Conservation (phyloP, 2,329 filamentous ascomycete genomes). For the Sphaerulina vaccinii region DNA sequence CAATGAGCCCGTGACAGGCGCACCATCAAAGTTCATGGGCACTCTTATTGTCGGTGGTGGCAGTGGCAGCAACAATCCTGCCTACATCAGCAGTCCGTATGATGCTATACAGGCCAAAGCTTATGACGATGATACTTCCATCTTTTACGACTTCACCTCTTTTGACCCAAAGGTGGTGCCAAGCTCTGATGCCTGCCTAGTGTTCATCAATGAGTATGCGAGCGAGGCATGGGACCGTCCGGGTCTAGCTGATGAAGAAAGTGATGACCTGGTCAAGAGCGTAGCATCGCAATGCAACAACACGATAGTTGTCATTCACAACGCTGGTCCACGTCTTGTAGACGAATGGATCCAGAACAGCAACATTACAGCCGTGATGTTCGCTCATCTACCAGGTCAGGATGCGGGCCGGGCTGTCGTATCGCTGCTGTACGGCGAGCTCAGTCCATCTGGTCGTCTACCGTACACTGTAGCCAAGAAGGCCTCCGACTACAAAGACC, state of each 20-base stretch:
- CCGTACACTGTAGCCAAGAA: conserved; percentile 62
- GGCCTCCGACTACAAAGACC: conserved; percentile 55
- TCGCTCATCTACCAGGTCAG: conserved; percentile 65
- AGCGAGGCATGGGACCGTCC: conserved; percentile 42
- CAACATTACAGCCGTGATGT: conserved; percentile 64
- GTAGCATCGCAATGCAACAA: conserved; percentile 61
- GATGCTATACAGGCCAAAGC: conserved; percentile 38
- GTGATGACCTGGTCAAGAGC: conserved; percentile 56
- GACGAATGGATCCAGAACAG: conserved; percentile 62
- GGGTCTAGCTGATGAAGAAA: conserved; percentile 41
- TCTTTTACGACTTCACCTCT: conserved; percentile 60
- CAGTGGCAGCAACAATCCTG: conserved; percentile 36
- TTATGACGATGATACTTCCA: conserved; percentile 54
- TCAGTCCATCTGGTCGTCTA: conserved; percentile 58
- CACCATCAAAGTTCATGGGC: conserved; percentile 33
- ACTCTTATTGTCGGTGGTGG: conserved; percentile 40
- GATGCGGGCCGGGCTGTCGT: conserved; percentile 59
- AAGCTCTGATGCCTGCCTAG: conserved; percentile 45
- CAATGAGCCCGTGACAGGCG: conserved; percentile 29
- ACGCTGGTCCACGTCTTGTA: conserved; percentile 60
- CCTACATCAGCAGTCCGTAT: conserved; percentile 39
- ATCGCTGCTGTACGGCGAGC: conserved; percentile 58
- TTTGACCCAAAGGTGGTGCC: conserved; percentile 51
- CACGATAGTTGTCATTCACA: conserved; percentile 65
- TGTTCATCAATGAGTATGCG: conserved; percentile 59